Evolutionary conservation across 164 flowering plant genomes (phyloP).

Genomic region (Umbilicus rupestris): DNA sequence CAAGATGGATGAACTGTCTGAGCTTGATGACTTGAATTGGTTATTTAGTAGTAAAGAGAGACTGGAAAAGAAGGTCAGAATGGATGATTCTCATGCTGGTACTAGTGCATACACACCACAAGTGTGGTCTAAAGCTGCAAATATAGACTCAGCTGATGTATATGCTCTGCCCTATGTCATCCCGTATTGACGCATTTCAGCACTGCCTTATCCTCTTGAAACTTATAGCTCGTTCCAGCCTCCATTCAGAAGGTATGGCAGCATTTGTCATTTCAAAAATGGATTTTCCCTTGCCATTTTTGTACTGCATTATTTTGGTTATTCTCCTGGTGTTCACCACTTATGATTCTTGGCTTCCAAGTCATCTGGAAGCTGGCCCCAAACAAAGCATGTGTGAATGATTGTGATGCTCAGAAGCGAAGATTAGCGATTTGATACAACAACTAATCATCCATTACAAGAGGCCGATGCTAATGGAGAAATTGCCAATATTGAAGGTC

Average conservation of each 20-base stretch:
- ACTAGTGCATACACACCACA: constrained; percentile 23
- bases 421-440: too few relatives aligned
- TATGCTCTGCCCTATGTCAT: constrained; percentile 75
- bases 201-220: constrained; percentile 5
- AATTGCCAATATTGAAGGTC: too few relatives aligned
- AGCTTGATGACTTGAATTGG: constrained; percentile 64
- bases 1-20: constrained; percentile 46
- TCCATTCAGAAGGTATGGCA: constrained; percentile 18
- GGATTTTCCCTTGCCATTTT: constrained; percentile 14
- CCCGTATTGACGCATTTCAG: constrained; percentile 43
- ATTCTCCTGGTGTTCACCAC: neutral
- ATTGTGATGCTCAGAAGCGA: too few relatives aligned
- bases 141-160: constrained; percentile 53
- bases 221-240: constrained; percentile 9
- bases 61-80: constrained; percentile 21
- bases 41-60: constrained; percentile 21
- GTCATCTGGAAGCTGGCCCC: too few relatives aligned
- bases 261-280: constrained; percentile 13
- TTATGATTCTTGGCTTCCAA: too few relatives aligned
- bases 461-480: too few relatives aligned
- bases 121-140: constrained; percentile 67
- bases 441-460: too few relatives aligned
- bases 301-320: constrained; percentile 23
- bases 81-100: constrained; percentile 13
- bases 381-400: too few relatives aligned